phyloP scores from a whole-genome alignment of 345 rosid species.

The Citrus sp. region DNA sequence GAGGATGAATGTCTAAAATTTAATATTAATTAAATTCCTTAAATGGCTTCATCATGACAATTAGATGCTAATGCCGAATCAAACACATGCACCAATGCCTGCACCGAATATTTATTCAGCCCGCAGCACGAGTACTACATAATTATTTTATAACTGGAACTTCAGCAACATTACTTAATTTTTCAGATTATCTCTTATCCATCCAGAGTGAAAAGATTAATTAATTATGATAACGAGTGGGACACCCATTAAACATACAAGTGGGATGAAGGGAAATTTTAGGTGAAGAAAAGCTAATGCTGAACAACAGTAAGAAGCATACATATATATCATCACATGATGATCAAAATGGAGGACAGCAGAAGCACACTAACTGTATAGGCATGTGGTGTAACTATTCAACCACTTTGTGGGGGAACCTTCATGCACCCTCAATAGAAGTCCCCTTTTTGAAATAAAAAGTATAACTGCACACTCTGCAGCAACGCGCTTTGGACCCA shows the following conservation, averaged over 20 bases:
- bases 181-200: not conserved
- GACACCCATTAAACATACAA: slow-evolving; percentile 2
- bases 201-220: not conserved
- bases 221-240: not conserved
- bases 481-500: slow-evolving; percentile 9
- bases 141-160: too few relatives aligned
- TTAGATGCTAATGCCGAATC: too few relatives aligned
- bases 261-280: not conserved
- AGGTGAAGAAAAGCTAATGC: not conserved
- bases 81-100: too few relatives aligned
- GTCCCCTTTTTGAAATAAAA: too few relatives aligned
- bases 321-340: not conserved
- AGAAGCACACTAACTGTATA: slow-evolving; percentile 21
- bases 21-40: too few relatives aligned
- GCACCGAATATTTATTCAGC: too few relatives aligned
- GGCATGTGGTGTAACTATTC: not conserved
- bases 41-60: too few relatives aligned
- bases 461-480: not conserved
- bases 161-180: too few relatives aligned
- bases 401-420: slow-evolving; percentile 12
- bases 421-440: not conserved
- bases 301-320: not conserved
- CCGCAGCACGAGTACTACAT: too few relatives aligned
- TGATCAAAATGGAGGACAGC: slow-evolving; percentile 36
- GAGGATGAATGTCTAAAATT: too few relatives aligned